These are phyloP conservation scores for Filobasidium floriforme DNA, from an alignment of 768 basidiomycete genomes.

Conservation along the genomic window DNA sequence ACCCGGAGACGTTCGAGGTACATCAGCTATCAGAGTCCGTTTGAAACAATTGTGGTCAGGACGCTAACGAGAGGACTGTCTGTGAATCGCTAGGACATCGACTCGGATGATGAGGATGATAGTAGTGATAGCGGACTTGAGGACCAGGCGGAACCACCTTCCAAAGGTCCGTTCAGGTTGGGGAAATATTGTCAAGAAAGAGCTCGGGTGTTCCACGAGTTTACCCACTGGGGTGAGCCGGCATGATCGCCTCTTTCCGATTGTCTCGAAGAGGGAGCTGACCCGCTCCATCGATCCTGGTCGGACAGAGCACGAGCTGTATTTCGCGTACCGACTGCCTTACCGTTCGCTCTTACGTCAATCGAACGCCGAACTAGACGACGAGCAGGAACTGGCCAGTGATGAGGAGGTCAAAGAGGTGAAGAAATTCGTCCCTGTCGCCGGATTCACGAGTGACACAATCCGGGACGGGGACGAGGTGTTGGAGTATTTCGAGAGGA, in stretches of 20 bases:
- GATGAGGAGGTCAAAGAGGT: slow-evolving; percentile 61
- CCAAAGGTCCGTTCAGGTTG: slow-evolving; percentile 17
- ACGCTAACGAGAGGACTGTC: background rate
- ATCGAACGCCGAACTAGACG: slow-evolving; percentile 56
- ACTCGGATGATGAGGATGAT: slow-evolving; percentile 47
- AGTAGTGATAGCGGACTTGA: slow-evolving; percentile 54
- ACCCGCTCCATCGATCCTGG: slow-evolving; percentile 51
- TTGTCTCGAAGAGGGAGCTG: slow-evolving; percentile 68
- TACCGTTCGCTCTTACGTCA: slow-evolving; percentile 39
- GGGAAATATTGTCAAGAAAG: slow-evolving; percentile 33
- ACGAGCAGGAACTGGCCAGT: slow-evolving; percentile 44
- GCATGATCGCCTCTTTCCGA: slow-evolving; percentile 63
- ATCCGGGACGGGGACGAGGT: slow-evolving; percentile 35
- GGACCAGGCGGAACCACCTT: slow-evolving; percentile 52
- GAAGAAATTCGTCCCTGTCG: slow-evolving; percentile 45
- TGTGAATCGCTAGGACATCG: background rate
- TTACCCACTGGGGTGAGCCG: slow-evolving; percentile 49
- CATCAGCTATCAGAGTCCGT: too few species aligned
- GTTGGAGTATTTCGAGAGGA: slow-evolving; percentile 36
- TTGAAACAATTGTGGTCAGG: too few species aligned
- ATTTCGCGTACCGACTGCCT: slow-evolving; percentile 26
- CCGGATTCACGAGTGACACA: slow-evolving; percentile 21
- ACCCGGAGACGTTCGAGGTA: slow-evolving; percentile 64
- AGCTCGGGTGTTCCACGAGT: slow-evolving; percentile 35
- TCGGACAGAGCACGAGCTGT: slow-evolving; percentile 30